A percentile compares a stretch with the other conserved stretches of the same genome.
phyloP scores from a whole-genome alignment of 345 rosid genomes.

The Acer saccharum region DNA sequence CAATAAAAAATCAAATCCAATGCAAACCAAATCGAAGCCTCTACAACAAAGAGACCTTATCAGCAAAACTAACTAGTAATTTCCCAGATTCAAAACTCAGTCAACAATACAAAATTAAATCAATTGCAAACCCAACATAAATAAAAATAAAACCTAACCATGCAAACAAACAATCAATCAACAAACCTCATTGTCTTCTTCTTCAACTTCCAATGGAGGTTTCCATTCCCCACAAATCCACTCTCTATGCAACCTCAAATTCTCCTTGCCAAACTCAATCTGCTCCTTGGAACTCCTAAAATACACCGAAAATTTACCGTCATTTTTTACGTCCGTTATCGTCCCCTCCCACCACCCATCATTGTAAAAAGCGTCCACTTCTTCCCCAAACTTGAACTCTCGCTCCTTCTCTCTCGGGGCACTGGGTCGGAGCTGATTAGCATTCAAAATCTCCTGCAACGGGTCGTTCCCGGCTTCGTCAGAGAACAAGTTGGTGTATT shows the following conservation, averaged over 20 bases:
- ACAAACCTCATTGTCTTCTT: constrained; percentile 28
- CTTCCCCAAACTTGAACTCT: constrained; percentile 47
- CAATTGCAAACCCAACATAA: too few relatives aligned
- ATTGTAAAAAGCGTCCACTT: constrained; percentile 65
- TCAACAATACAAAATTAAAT: neutral
- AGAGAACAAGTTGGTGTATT: constrained; percentile 52
- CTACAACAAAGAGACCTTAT: neutral
- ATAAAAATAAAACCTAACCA: too few relatives aligned
- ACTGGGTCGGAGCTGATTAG: constrained; percentile 46
- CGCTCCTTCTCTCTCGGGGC: constrained; percentile 57
- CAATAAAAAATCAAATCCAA: neutral
- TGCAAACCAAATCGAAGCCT: too few relatives aligned
- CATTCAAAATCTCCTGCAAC: constrained; percentile 42
- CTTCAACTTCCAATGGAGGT: constrained; percentile 47
- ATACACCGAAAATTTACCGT: constrained; percentile 60
- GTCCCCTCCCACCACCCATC: constrained; percentile 98
- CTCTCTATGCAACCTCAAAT: constrained; percentile 69
- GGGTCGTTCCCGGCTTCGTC: constrained; percentile 51
- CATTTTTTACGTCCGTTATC: constrained; percentile 44
- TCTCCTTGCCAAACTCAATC: constrained; percentile 44
- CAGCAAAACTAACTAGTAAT: neutral
- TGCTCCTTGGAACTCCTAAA: constrained; percentile 61
- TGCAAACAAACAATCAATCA: neutral
- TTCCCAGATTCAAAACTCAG: constrained; percentile 13
- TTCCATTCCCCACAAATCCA: constrained; percentile 70